Evolutionary conservation across 192 early-diverging fungal genomes (phyloP), one percentile per base, ranked within the genome.

Genomic region (Backusella parvicylindrica): DNA sequence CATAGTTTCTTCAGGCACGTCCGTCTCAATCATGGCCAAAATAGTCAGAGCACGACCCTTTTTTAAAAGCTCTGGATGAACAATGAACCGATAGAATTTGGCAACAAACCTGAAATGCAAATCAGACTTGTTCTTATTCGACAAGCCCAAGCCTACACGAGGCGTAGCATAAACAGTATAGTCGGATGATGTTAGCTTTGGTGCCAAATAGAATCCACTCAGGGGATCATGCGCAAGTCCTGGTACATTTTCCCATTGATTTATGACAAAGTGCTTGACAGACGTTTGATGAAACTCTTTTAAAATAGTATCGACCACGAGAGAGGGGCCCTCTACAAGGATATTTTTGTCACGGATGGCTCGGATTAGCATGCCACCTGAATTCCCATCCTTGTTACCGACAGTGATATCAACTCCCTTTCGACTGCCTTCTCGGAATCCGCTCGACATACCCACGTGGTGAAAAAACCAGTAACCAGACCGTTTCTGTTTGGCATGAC

Each of bases 401-500:
- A 73, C 32, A 9, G 76, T 82, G 2, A 82, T 41, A 53, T 78
- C 80, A 33, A 82, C 7, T 8, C 80, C 76, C 16, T 82, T 82
- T 28, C 80, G 67, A 15, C 53, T 78, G 3, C 80, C 80, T 26
- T 73, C 80, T 26, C 66, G 63, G 30, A 68, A 82, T 35, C 76
- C 75, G n/a, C 23, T 28, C 2, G 74, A 73, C 68, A 68, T 70
- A 13, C 76, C 72, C 1, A 77, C 60, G 21, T 63, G 72, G 36
- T 82, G 80, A 40, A 82, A 82, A 63, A 67, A 75, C 80, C 80
- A 82, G 11, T 31, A n/a, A 4, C 76, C 74, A 2, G 53, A 23
- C 33, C 26, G 13, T 18, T 50, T 43, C 23, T 82, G 80, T 15
- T 53, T 37, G 26, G 76, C 60, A 37, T 78, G 76, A 2, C 43